These are phyloP conservation scores for Penicillium sp. DNA, from an alignment of 2,329 filamentous ascomycete genomes.

Conservation along the genomic window DNA sequence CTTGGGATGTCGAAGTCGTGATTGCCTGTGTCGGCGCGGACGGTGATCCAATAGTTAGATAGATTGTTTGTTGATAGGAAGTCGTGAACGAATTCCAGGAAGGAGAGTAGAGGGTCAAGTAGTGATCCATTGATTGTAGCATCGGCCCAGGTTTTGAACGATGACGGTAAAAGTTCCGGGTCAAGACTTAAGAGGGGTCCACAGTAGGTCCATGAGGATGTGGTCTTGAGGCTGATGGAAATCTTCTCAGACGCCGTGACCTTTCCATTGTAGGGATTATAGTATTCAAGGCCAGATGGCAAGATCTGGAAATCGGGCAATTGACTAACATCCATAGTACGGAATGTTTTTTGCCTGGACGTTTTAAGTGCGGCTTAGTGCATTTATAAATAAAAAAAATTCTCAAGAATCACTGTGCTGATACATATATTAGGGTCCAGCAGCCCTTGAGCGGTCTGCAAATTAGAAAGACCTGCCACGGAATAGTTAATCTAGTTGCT, in stretches of 20 bases:
- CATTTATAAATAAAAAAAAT: background rate
- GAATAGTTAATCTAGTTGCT: background rate
- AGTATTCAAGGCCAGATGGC: conserved; percentile 5
- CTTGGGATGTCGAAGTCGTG: conserved; percentile 46
- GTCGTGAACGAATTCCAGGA: conserved; percentile 42
- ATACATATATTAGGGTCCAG: background rate
- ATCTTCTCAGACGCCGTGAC: background rate
- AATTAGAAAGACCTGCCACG: background rate
- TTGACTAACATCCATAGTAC: conserved; percentile 15
- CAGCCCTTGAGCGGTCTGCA: background rate
- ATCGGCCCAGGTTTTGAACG: conserved; percentile 42
- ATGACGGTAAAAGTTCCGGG: conserved; percentile 31
- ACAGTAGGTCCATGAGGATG: conserved; percentile 48
- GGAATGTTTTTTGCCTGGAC: background rate
- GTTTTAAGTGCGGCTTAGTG: no score
- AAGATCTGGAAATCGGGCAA: conserved; percentile 21
- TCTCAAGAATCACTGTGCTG: background rate
- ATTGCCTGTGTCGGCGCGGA: conserved; percentile 48
- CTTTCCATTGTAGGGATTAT: background rate
- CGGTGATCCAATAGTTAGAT: conserved; percentile 50
- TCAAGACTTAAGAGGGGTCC: conserved; percentile 39
- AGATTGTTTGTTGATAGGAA: conserved; percentile 39
- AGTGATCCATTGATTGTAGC: conserved; percentile 38
- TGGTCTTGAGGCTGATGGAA: conserved; percentile 15
- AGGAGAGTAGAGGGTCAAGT: conserved; percentile 37